A percentile compares a stretch with the other conserved stretches of the same genome.
Evolutionary conservation across 257 asterid species (phyloP).

Genomic region (Pogostemon cablin): DNA sequence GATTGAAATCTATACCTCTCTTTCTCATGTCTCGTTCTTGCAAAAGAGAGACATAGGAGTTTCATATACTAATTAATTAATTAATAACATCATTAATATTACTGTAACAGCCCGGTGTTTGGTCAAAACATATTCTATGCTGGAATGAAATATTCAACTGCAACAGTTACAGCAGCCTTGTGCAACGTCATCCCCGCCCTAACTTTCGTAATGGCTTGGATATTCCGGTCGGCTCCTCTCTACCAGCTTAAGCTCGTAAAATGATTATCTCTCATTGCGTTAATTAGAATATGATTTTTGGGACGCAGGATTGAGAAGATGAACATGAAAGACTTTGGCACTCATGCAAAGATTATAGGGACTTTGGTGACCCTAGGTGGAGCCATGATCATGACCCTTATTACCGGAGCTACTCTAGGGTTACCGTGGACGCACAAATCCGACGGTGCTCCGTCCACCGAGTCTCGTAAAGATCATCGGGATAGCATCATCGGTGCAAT

Average conservation of each 20-base stretch:
- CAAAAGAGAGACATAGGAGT: too few species aligned
- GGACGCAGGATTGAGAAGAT: conserved; percentile 61
- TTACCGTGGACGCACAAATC: conserved; percentile 66
- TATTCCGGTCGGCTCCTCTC: conserved; percentile 35
- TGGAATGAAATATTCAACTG: conserved; percentile 63
- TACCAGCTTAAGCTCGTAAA: too few species aligned
- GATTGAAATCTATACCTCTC: too few species aligned
- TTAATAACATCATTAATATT: too few species aligned
- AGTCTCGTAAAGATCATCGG: conserved; percentile 23
- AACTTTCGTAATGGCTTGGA: conserved; percentile 52
- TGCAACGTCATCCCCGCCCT: conserved; percentile 72
- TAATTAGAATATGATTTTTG: neutral
- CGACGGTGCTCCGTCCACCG: conserved; percentile 9
- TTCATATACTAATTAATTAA: too few species aligned
- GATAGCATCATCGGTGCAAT: conserved; percentile 57
- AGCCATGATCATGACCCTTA: conserved; percentile 72
- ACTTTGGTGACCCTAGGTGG: conserved; percentile 70
- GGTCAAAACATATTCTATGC: conserved; percentile 67
- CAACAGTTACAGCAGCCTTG: conserved; percentile 66
- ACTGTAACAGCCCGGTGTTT: conserved; percentile 59
- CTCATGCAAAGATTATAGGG: conserved; percentile 65
- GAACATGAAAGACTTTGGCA: conserved; percentile 45
- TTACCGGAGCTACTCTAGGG: conserved; percentile 47
- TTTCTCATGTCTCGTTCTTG: too few species aligned
- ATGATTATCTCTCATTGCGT: too few species aligned